A percentile compares a stretch with the other conserved stretches of the same genome.
phyloP scores from a whole-genome alignment of 768 basidiomycete genomes.

The Trametes elegans region DNA sequence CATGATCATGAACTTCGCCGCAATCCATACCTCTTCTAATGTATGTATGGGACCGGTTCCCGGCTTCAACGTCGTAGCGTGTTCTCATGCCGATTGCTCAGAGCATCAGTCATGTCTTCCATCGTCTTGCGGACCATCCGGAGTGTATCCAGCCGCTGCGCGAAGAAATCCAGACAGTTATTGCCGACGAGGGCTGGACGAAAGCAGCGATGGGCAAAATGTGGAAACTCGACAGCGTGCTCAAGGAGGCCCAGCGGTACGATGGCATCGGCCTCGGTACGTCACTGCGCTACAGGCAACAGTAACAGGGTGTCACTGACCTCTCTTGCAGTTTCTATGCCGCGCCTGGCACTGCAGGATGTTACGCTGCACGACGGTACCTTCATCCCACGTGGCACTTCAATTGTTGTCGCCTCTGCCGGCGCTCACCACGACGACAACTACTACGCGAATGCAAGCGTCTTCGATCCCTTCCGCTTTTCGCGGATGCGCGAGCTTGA shows the following conservation, averaged over 20 bases:
- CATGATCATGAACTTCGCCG: slow-evolving; percentile 28
- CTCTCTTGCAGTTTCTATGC: not conserved
- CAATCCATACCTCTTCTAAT: slow-evolving; percentile 21
- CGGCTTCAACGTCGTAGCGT: no score
- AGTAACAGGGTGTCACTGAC: not conserved
- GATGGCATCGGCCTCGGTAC: slow-evolving; percentile 16
- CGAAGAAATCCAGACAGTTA: slow-evolving; percentile 28
- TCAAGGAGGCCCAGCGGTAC: slow-evolving; percentile 29
- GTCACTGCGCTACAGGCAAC: not conserved
- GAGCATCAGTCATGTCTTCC: slow-evolving; percentile 30
- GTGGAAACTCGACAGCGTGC: slow-evolving; percentile 33
- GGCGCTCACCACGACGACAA: slow-evolving; percentile 24
- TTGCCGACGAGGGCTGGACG: slow-evolving; percentile 31
- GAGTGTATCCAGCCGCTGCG: slow-evolving; percentile 26
- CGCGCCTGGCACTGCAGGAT: slow-evolving; percentile 11
- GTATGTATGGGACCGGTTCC: slow-evolving; percentile 3
- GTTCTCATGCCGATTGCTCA: not conserved
- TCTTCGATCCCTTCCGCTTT: slow-evolving; percentile 28
- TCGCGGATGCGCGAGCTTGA: slow-evolving; percentile 12
- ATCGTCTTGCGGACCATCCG: slow-evolving; percentile 28
- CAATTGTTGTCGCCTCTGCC: slow-evolving; percentile 16
- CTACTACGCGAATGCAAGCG: slow-evolving; percentile 23
- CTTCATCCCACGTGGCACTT: slow-evolving; percentile 23
- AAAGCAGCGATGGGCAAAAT: slow-evolving; percentile 29
- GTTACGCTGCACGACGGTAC: slow-evolving; percentile 23